Base-by-base conservation (phyloP, 1,139 yeast species). In the Hanseniaspora uvarum region DNA sequence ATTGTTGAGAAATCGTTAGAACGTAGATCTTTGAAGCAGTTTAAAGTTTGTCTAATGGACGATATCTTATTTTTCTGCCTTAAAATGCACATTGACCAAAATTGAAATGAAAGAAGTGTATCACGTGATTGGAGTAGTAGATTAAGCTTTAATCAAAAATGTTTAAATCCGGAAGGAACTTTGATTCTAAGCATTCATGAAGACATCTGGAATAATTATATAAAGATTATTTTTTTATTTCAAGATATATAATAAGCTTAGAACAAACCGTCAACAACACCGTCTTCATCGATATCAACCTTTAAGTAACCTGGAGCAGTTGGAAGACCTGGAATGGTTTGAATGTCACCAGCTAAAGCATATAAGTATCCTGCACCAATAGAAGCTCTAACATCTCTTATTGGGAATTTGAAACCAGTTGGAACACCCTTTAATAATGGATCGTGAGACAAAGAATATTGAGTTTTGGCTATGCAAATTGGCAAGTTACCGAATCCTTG, bases 231-330 rank as follows among this genome's bases (percentile, higher is more conserved):
- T 4, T 37, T 19, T 8, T 37, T 19, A 18, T 37, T 3, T 2
- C 11, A 1, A 23, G 24, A 11, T 5, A 39, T 39, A 39, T 39
- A 39, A 38, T 10, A 14, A 11, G 5, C 30, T 57, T 72, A 83
- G 62, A 83, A 83, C 61, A 84, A 73, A 19, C 94, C 94, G 63
- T 83, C 89, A 58, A 84, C 83, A 61, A 83, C 83, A 52, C 89
- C 92, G 46, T 83, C 79, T 40, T 82, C 86, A 65, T 80, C 77
- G 43, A 84, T 85, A 68, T 84, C 92, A 54, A 84, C 89, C 62
- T 83, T 82, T 89, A 84, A 83, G 70, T 80, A 84, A 38, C 92
- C 92, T 57, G 86, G 83, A 67, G 82, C 84, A 12, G 92, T 83
- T 57, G 92, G 83, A 63, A 84, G 74, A 55, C 94, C 92, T 43